Evolutionary conservation across 108 stramenopile genomes (phyloP).

Genomic region (Nitzschia sp.): DNA sequence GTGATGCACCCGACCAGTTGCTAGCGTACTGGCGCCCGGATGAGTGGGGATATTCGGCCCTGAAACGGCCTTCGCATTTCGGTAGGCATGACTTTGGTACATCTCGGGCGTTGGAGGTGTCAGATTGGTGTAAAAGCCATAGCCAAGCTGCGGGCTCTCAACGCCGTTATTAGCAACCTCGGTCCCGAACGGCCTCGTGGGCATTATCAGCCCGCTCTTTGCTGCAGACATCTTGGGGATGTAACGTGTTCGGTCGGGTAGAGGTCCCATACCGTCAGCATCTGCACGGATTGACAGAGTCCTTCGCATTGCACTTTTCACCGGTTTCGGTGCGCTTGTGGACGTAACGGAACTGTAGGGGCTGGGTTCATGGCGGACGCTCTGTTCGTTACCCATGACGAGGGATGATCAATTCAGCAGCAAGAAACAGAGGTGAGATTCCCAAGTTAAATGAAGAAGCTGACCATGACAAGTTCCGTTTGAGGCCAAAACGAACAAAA

Average conservation of each 20-base stretch:
- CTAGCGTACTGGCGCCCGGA: background rate
- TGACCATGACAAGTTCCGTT: too few relatives aligned
- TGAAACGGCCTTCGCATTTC: background rate
- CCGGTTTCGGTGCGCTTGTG: conserved; percentile 15
- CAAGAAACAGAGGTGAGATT: too few relatives aligned
- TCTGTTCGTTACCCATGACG: conserved; percentile 51
- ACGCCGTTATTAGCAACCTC: conserved; percentile 32
- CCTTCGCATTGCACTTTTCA: conserved; percentile 40
- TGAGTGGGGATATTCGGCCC: background rate
- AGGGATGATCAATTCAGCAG: too few relatives aligned
- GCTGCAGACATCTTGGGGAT: conserved; percentile 46
- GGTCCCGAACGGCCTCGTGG: conserved; percentile 32
- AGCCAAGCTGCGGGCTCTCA: conserved; percentile 58
- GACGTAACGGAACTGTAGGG: conserved; percentile 43
- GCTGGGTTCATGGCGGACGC: conserved; percentile 36
- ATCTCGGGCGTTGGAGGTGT: conserved; percentile 82
- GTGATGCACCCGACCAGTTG: conserved; percentile 6
- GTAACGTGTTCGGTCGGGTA: conserved; percentile 22
- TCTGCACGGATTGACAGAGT: conserved; percentile 31
- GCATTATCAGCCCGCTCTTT: conserved; percentile 46
- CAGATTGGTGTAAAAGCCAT: conserved; percentile 78
- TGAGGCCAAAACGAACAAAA: conserved; percentile 1
- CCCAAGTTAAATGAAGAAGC: too few relatives aligned
- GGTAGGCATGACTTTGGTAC: conserved; percentile 24
- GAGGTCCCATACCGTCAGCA: background rate